Evolutionary conservation across 371 early-diverging fungal genomes (phyloP), one percentile per base, ranked within the genome.

Genomic region (Dichotomocladium elegans): DNA sequence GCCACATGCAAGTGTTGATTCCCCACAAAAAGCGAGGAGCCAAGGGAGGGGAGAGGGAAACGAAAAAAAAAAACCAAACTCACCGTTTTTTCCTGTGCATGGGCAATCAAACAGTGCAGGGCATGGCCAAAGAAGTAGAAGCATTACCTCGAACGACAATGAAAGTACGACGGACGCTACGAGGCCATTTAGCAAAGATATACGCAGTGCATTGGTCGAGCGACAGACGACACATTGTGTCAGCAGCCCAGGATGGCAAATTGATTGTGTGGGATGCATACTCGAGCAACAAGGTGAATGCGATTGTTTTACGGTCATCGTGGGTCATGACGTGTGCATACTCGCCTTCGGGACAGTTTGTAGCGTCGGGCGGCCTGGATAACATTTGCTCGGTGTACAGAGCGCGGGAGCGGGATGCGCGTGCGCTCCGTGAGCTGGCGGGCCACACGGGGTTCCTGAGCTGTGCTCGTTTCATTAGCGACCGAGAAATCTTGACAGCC

Each of bases 301-400:
- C 96, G 25, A 95, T 97, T 61, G 95, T 96, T 6, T 74, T 97
- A 46, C 88, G 94, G 19, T 95, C 96, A 2, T 94, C 95, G 12
- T 97, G 97, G 97, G 97, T 97, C 55, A 97, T 97, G 97, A 94
- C 96, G 40, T 96, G 96, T 61, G 94, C 97, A 2, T 96, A 93
- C 59, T 92, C 97, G 26, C 96, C 96, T 6, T 91, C 92, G 17
- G 93, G 96, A 29, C 91, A 91, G 68, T 90, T 88, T 70, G 96
- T 96, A 24, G 97, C 97, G 35, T 96, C 95, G 68, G 97, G 97
- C 66, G 97, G 97, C 63, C 83, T 96, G 42, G 97, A 96, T 74
- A 96, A 96, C 68, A 82, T 95, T 61, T 95, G 96, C 76, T 93
- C 94, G 24, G 88, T 97, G 61, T 95, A 94, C 76, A 94, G 92